Evolutionary conservation across 345 rosid genomes (phyloP), one percentile per base, ranked within the genome.

Genomic region (Alliaria petiolata): DNA sequence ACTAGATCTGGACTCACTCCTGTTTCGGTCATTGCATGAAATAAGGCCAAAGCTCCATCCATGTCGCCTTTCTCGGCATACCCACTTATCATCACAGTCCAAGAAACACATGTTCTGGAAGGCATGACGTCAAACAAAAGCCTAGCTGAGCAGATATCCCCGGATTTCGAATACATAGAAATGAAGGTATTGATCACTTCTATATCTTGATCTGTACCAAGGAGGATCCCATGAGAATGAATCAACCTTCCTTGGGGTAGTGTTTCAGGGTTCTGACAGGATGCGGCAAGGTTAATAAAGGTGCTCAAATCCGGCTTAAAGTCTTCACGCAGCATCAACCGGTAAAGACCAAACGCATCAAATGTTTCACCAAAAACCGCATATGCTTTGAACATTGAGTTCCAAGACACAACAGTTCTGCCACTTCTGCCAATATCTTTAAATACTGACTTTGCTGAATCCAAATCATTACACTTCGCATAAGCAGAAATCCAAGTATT

Each of bases 61-160:
- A 86, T 62, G 59, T 87, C 72, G 34, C 92, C 92, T 65, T 81
- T 84, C 72, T 80, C 81, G 3, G 87, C 88, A 80, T 84, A 86
- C 47, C 93, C 98, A 46, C 85, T 79, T 57, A 92, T 86, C 82
- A 92, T 85, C 8, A 86, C 93, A 73, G 87, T 88, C 98, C 98
- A 92, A 6, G 98, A 83, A 78, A 89, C 91, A 74, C 80, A 56
- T 69, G 87, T 80, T 77, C 79, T 79, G 36, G 45, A 26, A 33
- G 62, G 16, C 85, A 84, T 78, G 49, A 51, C 20, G 72, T 89
- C 87, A 62, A 89, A 87, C 42, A 89, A 71, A 52, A 65, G 52
- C 73, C 89, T 83, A 0, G 89, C 92, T 9, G 82, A 80, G 51
- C 71, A 17, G 65, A 67, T 35, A 61, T 79, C 83, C 28, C 77